A percentile compares a stretch with the other conserved stretches of the same genome.
Conservation (phyloP, 306 rosid genomes). For the Sesbania bispinosa region DNA sequence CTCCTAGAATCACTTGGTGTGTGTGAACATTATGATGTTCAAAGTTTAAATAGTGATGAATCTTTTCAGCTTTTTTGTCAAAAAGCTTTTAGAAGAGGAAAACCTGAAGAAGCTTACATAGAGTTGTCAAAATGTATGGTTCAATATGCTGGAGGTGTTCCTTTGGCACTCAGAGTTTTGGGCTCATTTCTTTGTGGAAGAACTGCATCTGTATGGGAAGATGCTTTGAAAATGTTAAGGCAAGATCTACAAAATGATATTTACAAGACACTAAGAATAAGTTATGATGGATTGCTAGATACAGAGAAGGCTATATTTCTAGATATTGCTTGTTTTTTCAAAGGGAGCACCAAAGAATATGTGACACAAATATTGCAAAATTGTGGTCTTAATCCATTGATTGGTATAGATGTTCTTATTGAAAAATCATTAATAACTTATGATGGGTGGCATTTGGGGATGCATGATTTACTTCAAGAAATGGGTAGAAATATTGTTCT, state of each 20-base stretch:
- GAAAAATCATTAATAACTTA: conserved; percentile 27
- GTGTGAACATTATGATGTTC: not conserved
- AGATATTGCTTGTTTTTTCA: conserved; percentile 40
- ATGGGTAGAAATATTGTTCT: conserved; percentile 30
- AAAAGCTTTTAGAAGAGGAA: conserved; percentile 14
- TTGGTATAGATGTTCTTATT: conserved; percentile 12
- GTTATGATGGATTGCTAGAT: conserved; percentile 26
- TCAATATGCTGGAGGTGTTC: conserved; percentile 31
- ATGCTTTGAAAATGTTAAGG: conserved; percentile 19
- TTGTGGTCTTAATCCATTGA: conserved; percentile 14
- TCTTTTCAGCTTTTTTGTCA: conserved; percentile 19
- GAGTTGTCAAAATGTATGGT: not conserved
- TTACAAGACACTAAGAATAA: conserved; percentile 5
- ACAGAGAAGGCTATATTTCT: conserved; percentile 16
- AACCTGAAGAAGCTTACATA: conserved; percentile 2
- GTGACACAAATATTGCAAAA: conserved; percentile 15
- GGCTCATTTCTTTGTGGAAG: conserved; percentile 29
- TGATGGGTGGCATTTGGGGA: not conserved
- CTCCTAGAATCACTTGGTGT: not conserved
- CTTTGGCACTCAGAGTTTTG: conserved; percentile 26
- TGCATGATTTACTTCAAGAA: conserved; percentile 32
- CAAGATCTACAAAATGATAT: conserved; percentile 7
- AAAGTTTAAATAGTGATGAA: not conserved
- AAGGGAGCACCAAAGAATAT: conserved; percentile 7
- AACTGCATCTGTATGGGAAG: conserved; percentile 19